Evolutionary conservation across 139 green algal genomes (phyloP).

Genomic region (Klebsormidium nitens): DNA sequence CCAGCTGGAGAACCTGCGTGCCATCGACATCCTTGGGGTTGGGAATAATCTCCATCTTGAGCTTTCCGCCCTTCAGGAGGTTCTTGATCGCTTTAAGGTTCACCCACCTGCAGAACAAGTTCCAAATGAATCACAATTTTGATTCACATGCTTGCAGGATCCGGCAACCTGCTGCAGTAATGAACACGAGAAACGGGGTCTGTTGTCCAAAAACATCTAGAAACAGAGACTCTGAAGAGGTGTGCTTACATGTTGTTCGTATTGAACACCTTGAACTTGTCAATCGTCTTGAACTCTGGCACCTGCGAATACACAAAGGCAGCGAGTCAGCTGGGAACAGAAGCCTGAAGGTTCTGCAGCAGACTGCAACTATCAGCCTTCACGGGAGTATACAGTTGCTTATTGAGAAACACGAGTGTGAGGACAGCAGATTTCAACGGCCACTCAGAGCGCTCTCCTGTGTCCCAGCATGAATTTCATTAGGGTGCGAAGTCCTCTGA

Average conservation of each 20-base stretch:
- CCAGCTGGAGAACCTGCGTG: constrained; percentile 23
- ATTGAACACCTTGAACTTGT: constrained; percentile 40
- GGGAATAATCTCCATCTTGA: constrained; percentile 32
- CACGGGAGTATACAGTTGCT: no score
- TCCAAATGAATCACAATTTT: not conserved
- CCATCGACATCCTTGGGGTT: constrained; percentile 36
- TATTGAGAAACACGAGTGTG: no score
- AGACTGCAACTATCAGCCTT: no score
- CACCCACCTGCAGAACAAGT: constrained; percentile 5
- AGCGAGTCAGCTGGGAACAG: no score
- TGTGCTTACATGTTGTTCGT: constrained; percentile 40
- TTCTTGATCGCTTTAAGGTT: constrained; percentile 22
- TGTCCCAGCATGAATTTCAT: no score
- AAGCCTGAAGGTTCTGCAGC: no score
- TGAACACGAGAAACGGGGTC: not conserved
- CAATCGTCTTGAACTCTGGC: constrained; percentile 29
- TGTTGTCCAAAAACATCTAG: not conserved
- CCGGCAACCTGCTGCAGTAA: not conserved
- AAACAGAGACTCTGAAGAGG: not conserved
- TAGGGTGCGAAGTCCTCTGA: no score
- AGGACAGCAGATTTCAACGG: no score
- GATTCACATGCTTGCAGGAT: constrained; percentile 1
- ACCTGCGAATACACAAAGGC: constrained; percentile 14
- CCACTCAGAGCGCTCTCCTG: no score
- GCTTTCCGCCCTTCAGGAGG: not conserved